Percentiles rank a stretch among this genome's conserved stretches.
Evolutionary conservation across 2,329 filamentous ascomycete species (phyloP).

Genomic region (Mycogone perniciosa): DNA sequence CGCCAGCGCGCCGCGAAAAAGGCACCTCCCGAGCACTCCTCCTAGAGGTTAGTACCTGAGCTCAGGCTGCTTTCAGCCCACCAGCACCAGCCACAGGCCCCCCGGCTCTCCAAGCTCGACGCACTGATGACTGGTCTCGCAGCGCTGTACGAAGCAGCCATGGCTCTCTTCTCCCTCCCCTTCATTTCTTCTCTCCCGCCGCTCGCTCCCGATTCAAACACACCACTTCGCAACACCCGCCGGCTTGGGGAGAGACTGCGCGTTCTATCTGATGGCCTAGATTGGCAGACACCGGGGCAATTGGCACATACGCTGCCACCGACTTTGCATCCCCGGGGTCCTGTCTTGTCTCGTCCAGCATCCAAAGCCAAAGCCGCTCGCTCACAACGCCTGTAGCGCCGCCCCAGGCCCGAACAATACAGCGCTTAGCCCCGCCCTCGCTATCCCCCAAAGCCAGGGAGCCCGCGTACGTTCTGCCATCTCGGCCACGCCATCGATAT

Average conservation of each 20-base stretch:
- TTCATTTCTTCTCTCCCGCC: neutral
- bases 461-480: neutral
- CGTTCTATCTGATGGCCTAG: constrained; percentile 29
- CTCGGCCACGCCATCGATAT: neutral
- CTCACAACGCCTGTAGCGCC: constrained; percentile 8
- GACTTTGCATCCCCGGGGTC: constrained; percentile 26
- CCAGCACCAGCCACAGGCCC: no score
- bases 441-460: neutral
- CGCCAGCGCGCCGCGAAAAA: no score
- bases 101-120: no score
- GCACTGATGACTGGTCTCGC: no score
- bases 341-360: constrained; percentile 16
- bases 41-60: no score
- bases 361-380: constrained; percentile 15
- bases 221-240: constrained; percentile 6
- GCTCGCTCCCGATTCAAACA: constrained; percentile 1
- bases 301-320: constrained; percentile 33
- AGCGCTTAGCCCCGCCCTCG: neutral
- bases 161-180: constrained; percentile 3
- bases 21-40: no score
- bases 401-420: neutral
- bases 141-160: no score
- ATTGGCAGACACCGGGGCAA: constrained; percentile 29
- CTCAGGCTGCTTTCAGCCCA: no score
- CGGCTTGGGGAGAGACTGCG: constrained; percentile 17